A percentile compares a stretch with the other conserved stretches of the same genome.
phyloP scores from a whole-genome alignment of 2,329 filamentous ascomycete genomes.

The Trichoderma oligosporum region DNA sequence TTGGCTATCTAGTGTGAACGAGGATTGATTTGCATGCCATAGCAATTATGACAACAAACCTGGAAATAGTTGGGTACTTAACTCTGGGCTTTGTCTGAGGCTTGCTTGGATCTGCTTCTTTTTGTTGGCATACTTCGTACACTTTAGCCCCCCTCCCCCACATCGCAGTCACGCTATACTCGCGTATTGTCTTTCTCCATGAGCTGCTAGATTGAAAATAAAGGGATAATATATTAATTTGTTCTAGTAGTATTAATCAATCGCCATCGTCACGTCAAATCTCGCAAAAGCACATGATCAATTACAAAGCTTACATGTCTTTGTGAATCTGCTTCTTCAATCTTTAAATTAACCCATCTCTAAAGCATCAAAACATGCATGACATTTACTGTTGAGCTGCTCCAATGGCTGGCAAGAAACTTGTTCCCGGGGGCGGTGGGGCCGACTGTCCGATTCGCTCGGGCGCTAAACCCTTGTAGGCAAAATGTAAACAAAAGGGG shows the following conservation, averaged over 20 bases:
- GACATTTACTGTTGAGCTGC: neutral
- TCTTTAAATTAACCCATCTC: no score
- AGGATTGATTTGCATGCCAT: neutral
- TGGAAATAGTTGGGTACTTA: neutral
- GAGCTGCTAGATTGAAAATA: no score
- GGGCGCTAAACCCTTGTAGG: conserved; percentile 38
- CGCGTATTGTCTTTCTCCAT: no score
- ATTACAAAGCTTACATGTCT: no score
- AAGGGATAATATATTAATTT: no score
- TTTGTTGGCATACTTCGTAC: neutral
- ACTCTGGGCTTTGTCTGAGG: neutral
- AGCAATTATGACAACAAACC: neutral
- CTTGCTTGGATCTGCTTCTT: neutral
- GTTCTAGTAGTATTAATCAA: no score
- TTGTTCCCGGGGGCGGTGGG: conserved; percentile 26
- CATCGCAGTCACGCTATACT: neutral
- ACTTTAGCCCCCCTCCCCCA: no score
- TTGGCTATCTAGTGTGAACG: neutral
- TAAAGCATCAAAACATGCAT: neutral
- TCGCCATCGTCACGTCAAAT: no score
- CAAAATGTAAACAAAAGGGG: conserved; percentile 45
- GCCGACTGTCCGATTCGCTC: conserved; percentile 22
- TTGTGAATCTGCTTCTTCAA: neutral
- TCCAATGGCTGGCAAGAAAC: conserved; percentile 28
- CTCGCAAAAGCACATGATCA: no score